Evolutionary conservation across 2,329 filamentous ascomycete species (phyloP).

Genomic region (Aspergillus phoenicis): DNA sequence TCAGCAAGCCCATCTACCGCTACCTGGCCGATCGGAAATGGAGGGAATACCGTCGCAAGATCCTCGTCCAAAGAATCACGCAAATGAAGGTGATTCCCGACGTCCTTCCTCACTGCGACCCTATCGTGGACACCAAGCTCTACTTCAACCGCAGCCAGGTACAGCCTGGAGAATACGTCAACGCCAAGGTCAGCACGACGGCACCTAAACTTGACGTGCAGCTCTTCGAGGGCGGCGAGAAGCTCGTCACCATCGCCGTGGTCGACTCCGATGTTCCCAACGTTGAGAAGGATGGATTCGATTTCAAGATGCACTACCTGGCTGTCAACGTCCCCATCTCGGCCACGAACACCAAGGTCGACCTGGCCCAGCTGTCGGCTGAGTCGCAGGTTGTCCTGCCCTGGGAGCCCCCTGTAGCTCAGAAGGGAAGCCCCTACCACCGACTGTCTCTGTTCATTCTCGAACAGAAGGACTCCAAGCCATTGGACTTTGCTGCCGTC

Average conservation of each 20-base stretch:
- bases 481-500: constrained; percentile 61
- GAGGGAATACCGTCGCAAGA: constrained; percentile 75
- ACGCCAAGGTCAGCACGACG: constrained; percentile 71
- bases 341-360: constrained; percentile 62
- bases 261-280: constrained; percentile 90
- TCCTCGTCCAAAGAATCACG: constrained; percentile 81
- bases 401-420: constrained; percentile 83
- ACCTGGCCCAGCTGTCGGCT: constrained; percentile 63
- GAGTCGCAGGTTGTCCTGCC: constrained; percentile 70
- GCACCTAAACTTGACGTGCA: constrained; percentile 79
- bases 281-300: constrained; percentile 72
- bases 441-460: constrained; percentile 81
- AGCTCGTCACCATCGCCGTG: constrained; percentile 80
- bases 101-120: constrained; percentile 77
- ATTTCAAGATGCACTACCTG: constrained; percentile 82
- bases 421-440: constrained; percentile 91
- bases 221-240: constrained; percentile 77
- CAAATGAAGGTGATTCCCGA: constrained; percentile 90
- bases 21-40: constrained; percentile 85
- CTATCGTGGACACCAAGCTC: constrained; percentile 76
- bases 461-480: constrained; percentile 68
- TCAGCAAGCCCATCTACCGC: constrained; percentile 95
- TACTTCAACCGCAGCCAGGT: constrained; percentile 73
- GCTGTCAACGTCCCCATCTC: constrained; percentile 72
- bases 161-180: constrained; percentile 75